Conservation (phyloP, 805 yeast genomes). For the Wickerhamiella slavikovae region DNA sequence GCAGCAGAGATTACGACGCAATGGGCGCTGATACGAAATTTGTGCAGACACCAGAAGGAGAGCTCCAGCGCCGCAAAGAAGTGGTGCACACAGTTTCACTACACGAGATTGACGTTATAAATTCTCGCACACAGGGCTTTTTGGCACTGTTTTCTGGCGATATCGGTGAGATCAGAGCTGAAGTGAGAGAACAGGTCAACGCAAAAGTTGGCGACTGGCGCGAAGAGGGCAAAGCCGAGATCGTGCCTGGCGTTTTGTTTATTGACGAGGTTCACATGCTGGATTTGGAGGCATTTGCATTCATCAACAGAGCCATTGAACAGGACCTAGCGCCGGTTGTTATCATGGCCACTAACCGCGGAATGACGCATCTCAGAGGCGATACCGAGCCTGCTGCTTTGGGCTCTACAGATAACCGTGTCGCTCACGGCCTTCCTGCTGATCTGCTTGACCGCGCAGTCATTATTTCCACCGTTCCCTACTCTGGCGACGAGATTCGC, state of each 20-base stretch:
- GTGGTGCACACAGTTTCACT: constrained; percentile 95
- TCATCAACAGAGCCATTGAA: constrained; percentile 87
- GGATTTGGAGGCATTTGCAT: constrained; percentile 90
- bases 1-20: constrained; percentile 95
- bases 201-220: constrained; percentile 95
- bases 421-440: constrained; percentile 95
- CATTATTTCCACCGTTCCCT: constrained; percentile 69
- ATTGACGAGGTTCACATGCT: constrained; percentile 98
- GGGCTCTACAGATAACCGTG: constrained; percentile 75
- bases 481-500: constrained; percentile 64
- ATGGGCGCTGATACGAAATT: constrained; percentile 97
- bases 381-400: too few species aligned
- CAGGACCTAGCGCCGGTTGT: constrained; percentile 94
- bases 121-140: constrained; percentile 94
- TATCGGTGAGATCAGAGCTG: constrained; percentile 93
- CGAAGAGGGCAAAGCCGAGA: constrained; percentile 94
- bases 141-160: constrained; percentile 88
- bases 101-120: constrained; percentile 94
- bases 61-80: constrained; percentile 84
- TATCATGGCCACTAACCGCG: constrained; percentile 95
- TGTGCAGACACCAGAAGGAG: constrained; percentile 98
- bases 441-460: constrained; percentile 88
- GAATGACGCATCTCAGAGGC: constrained; percentile 83
- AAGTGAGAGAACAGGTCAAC: constrained; percentile 90
- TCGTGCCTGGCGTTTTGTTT: constrained; percentile 91